phyloP scores from a whole-genome alignment of 139 green algal species.

The Asterochloris sp. region DNA sequence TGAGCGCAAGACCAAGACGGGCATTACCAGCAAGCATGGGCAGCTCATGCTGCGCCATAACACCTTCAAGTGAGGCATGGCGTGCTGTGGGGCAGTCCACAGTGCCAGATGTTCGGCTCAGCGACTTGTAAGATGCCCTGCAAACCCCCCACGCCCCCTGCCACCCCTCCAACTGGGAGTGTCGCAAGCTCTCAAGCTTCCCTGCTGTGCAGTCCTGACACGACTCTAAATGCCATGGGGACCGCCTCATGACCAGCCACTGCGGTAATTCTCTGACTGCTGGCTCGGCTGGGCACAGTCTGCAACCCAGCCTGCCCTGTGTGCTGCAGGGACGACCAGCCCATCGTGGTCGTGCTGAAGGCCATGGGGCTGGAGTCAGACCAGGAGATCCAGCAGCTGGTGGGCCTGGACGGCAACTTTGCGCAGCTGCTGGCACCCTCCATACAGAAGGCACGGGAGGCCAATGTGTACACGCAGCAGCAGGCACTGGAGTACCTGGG shows the following conservation, averaged over 20 bases:
- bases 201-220: no score
- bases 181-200: neutral
- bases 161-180: no score
- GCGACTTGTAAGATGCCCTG: no score
- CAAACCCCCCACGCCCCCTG: no score
- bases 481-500: conserved; percentile 95
- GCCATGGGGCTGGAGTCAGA: conserved; percentile 96
- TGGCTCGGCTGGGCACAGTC: no score
- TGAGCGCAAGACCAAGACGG: conserved; percentile 98
- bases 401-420: conserved; percentile 51
- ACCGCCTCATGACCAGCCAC: no score
- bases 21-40: conserved; percentile 83
- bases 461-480: conserved; percentile 80
- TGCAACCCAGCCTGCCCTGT: neutral
- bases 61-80: conserved; percentile 80
- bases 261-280: no score
- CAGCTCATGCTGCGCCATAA: conserved; percentile 92
- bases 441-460: conserved; percentile 72
- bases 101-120: no score
- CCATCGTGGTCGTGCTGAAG: conserved; percentile 86
- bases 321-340: conserved; percentile 76
- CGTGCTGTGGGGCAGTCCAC: neutral
- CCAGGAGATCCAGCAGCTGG: conserved; percentile 81
- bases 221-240: no score
- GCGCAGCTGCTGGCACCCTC: conserved; percentile 53